Evolutionary conservation across 2,329 filamentous ascomycete genomes (phyloP), one percentile per base, ranked within the genome.

Genomic region (Fusarium keratoplasticum): DNA sequence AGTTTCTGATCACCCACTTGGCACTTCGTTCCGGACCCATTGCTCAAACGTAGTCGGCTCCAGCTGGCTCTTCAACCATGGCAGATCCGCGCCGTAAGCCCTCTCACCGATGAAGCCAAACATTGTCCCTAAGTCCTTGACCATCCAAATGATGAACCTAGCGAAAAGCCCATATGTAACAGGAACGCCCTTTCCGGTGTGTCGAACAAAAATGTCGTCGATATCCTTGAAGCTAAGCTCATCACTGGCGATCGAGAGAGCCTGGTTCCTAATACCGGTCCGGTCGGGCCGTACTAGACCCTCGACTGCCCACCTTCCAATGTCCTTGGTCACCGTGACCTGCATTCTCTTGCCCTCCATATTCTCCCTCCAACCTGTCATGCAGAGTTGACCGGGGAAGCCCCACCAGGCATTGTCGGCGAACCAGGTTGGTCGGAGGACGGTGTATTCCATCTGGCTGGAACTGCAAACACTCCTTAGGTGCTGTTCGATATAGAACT

Each of bases 401-500:
- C 76, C 76, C 76, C 76, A 78, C 61, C 64, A 70, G 16, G 76
- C 76, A 40, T 78, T 78, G 18, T 78, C 76, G 10, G 73, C 75
- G 27, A 78, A 78, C 76, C 76, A 78, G 4, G 76, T 77, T 2
- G 80, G 80, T 5, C 80, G 73, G 16, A 81, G 60, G 29, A 81
- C 80, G 0, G 77, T 78, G 42, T 79, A 78, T 8, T 70, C 71
- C 78, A 81, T 81, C 3, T 25, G 33, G n/a, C 42, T n/a, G 13
- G 67, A 16, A 61, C 67, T 33, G 35, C 75, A 38, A 47, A 81
- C 82, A 14, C 85, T 83, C 18, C 87, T 81, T 11, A 92, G 84
- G 69, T 92, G 85, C 67, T 88, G 80, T 78, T 92, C 91, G 71
- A 92, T 89, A 38, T 87, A 80, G 74, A 89, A 86, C 79, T 93